A percentile compares a stretch with the other conserved stretches of the same genome.
These are phyloP conservation scores for Cairneyella variabilis DNA, from an alignment of 495 filamentous ascomycete species.

Conservation along the genomic window DNA sequence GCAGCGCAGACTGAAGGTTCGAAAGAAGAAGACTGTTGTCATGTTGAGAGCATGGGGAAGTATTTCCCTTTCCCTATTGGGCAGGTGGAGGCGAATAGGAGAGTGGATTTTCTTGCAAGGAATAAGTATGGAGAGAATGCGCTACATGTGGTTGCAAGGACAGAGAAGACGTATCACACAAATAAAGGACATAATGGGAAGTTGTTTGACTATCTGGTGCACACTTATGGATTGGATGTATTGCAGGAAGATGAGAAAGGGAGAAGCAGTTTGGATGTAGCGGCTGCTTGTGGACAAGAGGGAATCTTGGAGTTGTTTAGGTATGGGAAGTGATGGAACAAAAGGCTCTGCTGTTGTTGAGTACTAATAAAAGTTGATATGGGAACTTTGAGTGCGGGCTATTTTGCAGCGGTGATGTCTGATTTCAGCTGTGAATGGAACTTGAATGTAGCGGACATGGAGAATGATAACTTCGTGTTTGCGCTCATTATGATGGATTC, in stretches of 20 bases:
- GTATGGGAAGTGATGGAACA: too few relatives aligned
- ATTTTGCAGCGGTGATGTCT: too few relatives aligned
- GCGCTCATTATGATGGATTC: too few relatives aligned
- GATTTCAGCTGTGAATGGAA: too few relatives aligned
- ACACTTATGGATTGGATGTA: constrained; percentile 30
- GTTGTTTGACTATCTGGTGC: constrained; percentile 26
- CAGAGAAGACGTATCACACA: background rate
- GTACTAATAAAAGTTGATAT: too few relatives aligned
- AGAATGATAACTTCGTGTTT: too few relatives aligned
- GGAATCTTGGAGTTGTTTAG: constrained; percentile 22
- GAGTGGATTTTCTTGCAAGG: constrained; percentile 1
- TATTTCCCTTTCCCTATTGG: constrained; percentile 4
- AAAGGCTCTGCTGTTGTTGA: too few relatives aligned
- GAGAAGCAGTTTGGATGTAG: constrained; percentile 26
- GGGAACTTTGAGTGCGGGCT: too few relatives aligned
- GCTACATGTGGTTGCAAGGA: constrained; percentile 15
- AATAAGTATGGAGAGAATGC: constrained; percentile 15
- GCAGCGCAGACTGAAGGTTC: background rate
- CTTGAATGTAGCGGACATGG: too few relatives aligned
- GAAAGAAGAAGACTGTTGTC: constrained; percentile 5
- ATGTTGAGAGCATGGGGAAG: background rate
- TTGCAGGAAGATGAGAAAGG: constrained; percentile 28
- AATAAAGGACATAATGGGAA: constrained; percentile 11
- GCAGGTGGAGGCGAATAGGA: background rate
- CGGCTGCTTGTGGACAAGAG: constrained; percentile 17